phyloP scores from a whole-genome alignment of 164 flowering plant genomes.

The Vitis cinerea region DNA sequence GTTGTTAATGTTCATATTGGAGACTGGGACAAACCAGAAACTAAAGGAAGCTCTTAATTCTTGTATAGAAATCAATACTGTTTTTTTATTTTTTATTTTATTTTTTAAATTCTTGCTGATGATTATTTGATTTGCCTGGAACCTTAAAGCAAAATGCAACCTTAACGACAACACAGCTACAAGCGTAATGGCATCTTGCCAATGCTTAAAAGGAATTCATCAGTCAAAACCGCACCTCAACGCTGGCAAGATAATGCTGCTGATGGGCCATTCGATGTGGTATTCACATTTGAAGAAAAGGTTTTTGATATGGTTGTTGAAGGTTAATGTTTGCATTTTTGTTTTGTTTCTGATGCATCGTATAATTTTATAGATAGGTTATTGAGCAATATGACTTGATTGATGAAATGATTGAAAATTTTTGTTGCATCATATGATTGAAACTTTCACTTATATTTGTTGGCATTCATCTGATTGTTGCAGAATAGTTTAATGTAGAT shows the following conservation, averaged over 20 bases:
- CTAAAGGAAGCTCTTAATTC: no score
- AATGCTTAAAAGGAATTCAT: constrained; percentile 83
- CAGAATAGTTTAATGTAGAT: no score
- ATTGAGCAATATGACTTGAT: not conserved
- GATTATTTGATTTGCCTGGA: no score
- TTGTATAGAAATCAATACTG: no score
- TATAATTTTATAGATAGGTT: not conserved
- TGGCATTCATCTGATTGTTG: not conserved
- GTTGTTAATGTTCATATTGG: no score
- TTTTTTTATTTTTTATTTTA: no score
- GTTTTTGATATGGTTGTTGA: constrained; percentile 91
- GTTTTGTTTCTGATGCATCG: not conserved
- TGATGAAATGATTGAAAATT: not conserved
- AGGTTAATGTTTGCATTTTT: constrained; percentile 38
- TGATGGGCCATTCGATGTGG: constrained; percentile 85
- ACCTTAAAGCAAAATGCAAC: not conserved
- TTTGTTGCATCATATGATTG: not conserved
- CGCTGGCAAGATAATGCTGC: constrained; percentile 97
- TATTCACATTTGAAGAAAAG: constrained; percentile 89
- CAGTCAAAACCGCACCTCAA: constrained; percentile 85
- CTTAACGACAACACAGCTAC: constrained; percentile 49
- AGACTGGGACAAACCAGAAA: no score
- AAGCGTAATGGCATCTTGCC: constrained; percentile 93
- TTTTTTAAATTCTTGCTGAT: no score
- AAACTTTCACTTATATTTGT: not conserved